These are phyloP conservation scores for Physcomitrium patens DNA, from an alignment of 225 moss, liverwort and hornwort genomes.

Conservation along the genomic window DNA sequence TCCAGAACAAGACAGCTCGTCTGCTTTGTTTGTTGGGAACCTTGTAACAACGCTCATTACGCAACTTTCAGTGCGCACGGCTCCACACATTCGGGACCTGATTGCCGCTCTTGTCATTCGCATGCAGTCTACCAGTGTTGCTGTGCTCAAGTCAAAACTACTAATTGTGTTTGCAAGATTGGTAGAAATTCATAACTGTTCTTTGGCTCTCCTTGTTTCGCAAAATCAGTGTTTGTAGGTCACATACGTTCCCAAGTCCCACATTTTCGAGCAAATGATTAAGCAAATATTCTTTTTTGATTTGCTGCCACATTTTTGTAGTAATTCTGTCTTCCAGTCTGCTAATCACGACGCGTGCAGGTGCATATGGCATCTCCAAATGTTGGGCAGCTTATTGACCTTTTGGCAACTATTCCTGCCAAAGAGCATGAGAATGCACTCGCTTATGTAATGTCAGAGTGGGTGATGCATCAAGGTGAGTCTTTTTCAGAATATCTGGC, in stretches of 20 bases:
- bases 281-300: background rate
- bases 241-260: background rate
- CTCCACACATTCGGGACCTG: constrained; percentile 73
- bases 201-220: constrained; percentile 22
- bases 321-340: background rate
- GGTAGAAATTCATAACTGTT: constrained; percentile 40
- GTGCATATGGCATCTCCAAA: constrained; percentile 89
- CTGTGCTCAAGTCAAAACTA: constrained; percentile 71
- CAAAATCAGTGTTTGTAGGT: constrained; percentile 1
- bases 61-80: constrained; percentile 75
- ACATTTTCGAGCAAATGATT: constrained; percentile 1
- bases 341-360: constrained; percentile 39
- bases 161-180: constrained; percentile 83
- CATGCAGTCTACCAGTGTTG: constrained; percentile 67
- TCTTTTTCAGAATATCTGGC: constrained; percentile 15
- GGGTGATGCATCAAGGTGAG: constrained; percentile 85
- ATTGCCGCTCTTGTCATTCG: constrained; percentile 77
- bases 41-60: constrained; percentile 74
- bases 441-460: constrained; percentile 79
- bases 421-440: constrained; percentile 72
- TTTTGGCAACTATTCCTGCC: constrained; percentile 63
- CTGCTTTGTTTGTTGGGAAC: constrained; percentile 84
- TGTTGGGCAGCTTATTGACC: constrained; percentile 77
- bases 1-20: constrained; percentile 84
- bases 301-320: background rate